Conservation (phyloP, 495 filamentous ascomycete species). For the Amorphotheca resinae region DNA sequence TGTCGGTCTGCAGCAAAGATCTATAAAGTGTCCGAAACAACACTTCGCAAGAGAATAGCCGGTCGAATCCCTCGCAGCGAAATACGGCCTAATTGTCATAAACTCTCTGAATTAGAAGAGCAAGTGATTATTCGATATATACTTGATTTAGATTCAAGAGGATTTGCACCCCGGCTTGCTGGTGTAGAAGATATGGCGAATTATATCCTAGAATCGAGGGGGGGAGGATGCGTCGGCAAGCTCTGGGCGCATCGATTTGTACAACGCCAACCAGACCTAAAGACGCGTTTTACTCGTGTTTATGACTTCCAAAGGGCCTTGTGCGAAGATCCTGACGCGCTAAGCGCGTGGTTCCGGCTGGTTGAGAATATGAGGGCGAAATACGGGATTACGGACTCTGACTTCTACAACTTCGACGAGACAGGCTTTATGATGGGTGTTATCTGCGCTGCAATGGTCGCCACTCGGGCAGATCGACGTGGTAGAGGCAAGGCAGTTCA, state of each 20-base stretch:
- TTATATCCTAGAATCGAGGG: constrained; percentile 18
- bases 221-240: constrained; percentile 18
- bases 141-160: constrained; percentile 24
- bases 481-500: constrained; percentile 21
- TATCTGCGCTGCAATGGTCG: constrained; percentile 21
- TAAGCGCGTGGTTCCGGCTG: constrained; percentile 26
- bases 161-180: constrained; percentile 19
- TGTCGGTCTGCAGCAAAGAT: constrained; percentile 13
- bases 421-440: constrained; percentile 28
- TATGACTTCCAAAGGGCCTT: constrained; percentile 26
- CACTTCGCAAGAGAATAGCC: constrained; percentile 16
- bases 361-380: constrained; percentile 23
- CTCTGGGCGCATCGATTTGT: constrained; percentile 25
- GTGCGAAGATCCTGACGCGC: constrained; percentile 27
- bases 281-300: constrained; percentile 19
- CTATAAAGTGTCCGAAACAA: constrained; percentile 21
- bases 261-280: constrained; percentile 21
- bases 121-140: constrained; percentile 25
- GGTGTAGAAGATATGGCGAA: constrained; percentile 31
- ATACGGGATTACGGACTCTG: constrained; percentile 24
- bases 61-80: neutral
- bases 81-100: constrained; percentile 1
- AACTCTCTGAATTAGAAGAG: constrained; percentile 25
- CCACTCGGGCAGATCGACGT: constrained; percentile 21
- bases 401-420: constrained; percentile 35